Evolutionary conservation across 1,284 basidiomycete genomes (phyloP), one percentile per base, ranked within the genome.

Genomic region (Retiboletus flavoniger): DNA sequence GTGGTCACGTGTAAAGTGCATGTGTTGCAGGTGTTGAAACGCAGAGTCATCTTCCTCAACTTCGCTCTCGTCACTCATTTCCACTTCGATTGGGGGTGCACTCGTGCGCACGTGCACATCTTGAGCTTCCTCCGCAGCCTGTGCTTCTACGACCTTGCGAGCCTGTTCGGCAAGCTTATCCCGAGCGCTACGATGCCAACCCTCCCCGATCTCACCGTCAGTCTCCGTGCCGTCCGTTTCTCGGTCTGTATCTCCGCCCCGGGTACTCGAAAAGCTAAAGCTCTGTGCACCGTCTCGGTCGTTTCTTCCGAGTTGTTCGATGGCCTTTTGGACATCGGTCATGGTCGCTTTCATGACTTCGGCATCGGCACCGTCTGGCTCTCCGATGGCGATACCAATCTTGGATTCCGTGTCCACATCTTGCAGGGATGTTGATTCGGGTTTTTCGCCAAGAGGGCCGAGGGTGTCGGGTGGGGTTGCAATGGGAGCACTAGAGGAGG

Each of bases 291-390:
- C 83, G 56, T 87, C 84, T 28, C 60, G 45, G 51, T 77, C 71
- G 44, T 65, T 66, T 38, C 75, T 70, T 11, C 83, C 87, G 35
- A 91, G 82, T 61, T 89, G 85, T 59, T 91, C 87, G 60, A 95
- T 93, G 9, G 91, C 93, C 61, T 89, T 75, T 71, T 94, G 89
- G 10, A 95, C 89, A 58, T 95, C 91, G 4, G 89, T 91, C 78
- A 95, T 80, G 2, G 93, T 95, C 2, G 84, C 86, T 47, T 82
- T 82, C 89, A 94, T 93, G 60, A 91, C 83, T 59, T 83, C 80
- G 4, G 72, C 75, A 35, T 78, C 54, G 5, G 41, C 43, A 14
- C 35, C 10, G 31, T 57, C 55, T 3, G 59, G 54, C 17, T 66
- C 72, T 34, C 67, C 68, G 5, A 72, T 50, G 21, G 61, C 63